Conservation (phyloP, 306 rosid genomes). For the Cicer chorassanicum region DNA sequence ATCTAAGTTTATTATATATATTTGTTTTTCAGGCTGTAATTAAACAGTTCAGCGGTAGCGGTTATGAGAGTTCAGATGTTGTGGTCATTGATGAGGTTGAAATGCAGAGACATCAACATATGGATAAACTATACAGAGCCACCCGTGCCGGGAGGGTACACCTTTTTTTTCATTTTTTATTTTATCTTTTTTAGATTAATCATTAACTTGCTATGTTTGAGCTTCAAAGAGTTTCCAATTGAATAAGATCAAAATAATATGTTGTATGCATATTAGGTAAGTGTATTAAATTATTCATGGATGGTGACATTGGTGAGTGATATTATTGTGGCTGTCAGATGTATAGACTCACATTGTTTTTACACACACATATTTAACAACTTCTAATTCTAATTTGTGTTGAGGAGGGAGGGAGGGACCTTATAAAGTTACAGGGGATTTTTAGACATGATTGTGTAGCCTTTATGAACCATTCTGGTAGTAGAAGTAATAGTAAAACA, state of each 20-base stretch:
- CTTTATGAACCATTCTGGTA: background rate
- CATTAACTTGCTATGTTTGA: constrained; percentile 30
- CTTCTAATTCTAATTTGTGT: background rate
- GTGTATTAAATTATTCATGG: constrained; percentile 25
- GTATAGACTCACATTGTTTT: background rate
- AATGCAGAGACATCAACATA: constrained; percentile 94
- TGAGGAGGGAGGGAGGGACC: background rate
- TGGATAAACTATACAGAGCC: constrained; percentile 79
- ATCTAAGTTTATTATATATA: background rate
- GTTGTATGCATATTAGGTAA: constrained; percentile 30
- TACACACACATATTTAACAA: no score
- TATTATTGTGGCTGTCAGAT: constrained; percentile 36
- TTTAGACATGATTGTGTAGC: constrained; percentile 3
- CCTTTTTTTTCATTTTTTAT: background rate
- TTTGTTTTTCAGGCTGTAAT: constrained; percentile 71
- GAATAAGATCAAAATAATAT: constrained; percentile 1
- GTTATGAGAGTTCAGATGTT: constrained; percentile 89
- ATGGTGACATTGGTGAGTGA: constrained; percentile 9
- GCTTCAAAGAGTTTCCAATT: constrained; percentile 18
- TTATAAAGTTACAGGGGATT: background rate
- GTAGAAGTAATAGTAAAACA: background rate
- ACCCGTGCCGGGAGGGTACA: constrained; percentile 90
- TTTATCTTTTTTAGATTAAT: background rate
- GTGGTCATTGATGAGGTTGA: constrained; percentile 93
- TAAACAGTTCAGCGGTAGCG: constrained; percentile 86